These are phyloP conservation scores for Geoglossum glabrum DNA, from an alignment of 495 filamentous ascomycete species.

Conservation along the genomic window DNA sequence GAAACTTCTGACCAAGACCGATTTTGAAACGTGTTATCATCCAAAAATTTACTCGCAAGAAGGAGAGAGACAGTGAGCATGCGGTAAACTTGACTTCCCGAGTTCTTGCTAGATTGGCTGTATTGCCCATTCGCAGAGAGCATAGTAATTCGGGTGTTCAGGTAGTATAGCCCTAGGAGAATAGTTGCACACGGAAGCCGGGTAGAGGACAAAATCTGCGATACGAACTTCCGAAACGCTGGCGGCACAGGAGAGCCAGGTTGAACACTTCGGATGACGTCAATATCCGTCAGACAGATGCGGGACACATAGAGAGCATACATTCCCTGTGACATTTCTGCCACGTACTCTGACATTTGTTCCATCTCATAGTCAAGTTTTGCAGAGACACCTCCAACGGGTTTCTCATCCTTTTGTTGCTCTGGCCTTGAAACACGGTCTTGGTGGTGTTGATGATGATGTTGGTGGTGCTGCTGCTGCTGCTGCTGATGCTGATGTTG, in stretches of 20 bases:
- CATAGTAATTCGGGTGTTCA: slow-evolving; percentile 62
- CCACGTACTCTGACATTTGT: slow-evolving; percentile 93
- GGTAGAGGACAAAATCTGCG: slow-evolving; percentile 82
- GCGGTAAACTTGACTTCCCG: slow-evolving; percentile 61
- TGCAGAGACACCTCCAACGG: slow-evolving; percentile 68
- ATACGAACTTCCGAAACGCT: slow-evolving; percentile 86
- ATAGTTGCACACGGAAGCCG: slow-evolving; percentile 91
- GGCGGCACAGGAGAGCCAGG: slow-evolving; percentile 45
- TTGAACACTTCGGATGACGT: slow-evolving; percentile 56
- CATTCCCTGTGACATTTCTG: slow-evolving; percentile 74
- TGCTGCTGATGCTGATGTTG: not conserved
- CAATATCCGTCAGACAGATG: slow-evolving; percentile 49
- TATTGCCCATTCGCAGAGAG: slow-evolving; percentile 37
- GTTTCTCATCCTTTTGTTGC: slow-evolving; percentile 5
- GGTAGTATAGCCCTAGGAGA: slow-evolving; percentile 75
- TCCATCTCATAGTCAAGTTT: slow-evolving; percentile 98
- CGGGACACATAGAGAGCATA: slow-evolving; percentile 39
- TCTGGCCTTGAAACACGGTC: not conserved
- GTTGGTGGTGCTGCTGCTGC: not conserved
- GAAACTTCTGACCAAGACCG: slow-evolving; percentile 97
- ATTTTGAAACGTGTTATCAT: slow-evolving; percentile 99
- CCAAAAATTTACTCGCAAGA: slow-evolving; percentile 91
- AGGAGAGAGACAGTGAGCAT: slow-evolving; percentile 79
- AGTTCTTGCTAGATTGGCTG: slow-evolving; percentile 21
- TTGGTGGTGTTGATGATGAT: not conserved